Base-by-base conservation (phyloP, 495 filamentous ascomycete genomes). In the Chlorociboria aeruginascens region DNA sequence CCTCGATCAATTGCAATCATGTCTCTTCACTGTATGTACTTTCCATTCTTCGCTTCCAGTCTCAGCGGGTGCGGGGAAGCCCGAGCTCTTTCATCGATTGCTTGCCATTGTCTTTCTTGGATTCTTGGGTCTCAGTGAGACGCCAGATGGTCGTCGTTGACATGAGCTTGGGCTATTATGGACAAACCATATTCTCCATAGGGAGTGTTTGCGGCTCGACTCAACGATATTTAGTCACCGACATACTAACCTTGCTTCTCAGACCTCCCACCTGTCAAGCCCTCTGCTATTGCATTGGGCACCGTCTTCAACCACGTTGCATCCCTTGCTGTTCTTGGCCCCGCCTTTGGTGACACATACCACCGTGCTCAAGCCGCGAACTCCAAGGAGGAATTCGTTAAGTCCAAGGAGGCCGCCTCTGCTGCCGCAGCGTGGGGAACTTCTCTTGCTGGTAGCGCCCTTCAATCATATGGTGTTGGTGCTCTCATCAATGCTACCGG, bases 201-300 rank as follows among this genome's bases (percentile, higher is more conserved):
- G 20, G 4, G 20, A 25, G 20, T 25, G 20, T 25, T 25, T 25
- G 20, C 20, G 1, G 20, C 20, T 25, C 4, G 20, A 25, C 20
- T 25, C 4, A 25, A 25, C 20, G 4, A 25, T 25, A 4, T 25
- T 25, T 25, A 25, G 1, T 25, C 20, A 25, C 4, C 20, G 4
- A 25, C 20, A 9, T 38, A 28, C 45, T 49, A 32, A 49, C 16
- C 16, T 42, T 7, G 16, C 16, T 13, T 37, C 25, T 1, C 59
- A 94, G 87, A 96, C 62, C 79, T 98, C 50, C 92, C 92, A 56
- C 76, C 92, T 37, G 92, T 98, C 59, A 97, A 95, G 81, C 92
- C 92, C 42, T 96, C 90, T 42, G 92, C 92, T 52, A 94, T 98
- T 61, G 92, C 90, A 54, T 77, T 96, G 56, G 92, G 92, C 66